Percentiles rank a stretch among this genome's conserved stretches.
Conservation (phyloP, 805 yeast species). For the Komagataella populi region DNA sequence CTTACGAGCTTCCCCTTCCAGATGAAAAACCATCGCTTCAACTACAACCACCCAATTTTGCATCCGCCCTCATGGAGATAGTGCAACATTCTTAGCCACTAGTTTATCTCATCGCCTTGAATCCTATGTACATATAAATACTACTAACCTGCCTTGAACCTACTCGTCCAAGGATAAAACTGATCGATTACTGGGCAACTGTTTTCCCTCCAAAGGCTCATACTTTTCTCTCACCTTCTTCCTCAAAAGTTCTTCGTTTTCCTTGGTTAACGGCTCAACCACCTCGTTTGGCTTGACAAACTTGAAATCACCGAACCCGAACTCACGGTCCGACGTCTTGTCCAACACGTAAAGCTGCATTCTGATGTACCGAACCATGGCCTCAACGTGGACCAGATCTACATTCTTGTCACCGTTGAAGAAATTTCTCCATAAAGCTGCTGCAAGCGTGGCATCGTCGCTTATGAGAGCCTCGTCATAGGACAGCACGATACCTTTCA, state of each 20-base stretch:
- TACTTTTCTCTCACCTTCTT: constrained; percentile 37
- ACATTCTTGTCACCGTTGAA: constrained; percentile 75
- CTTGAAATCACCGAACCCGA: constrained; percentile 79
- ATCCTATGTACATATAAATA: background rate
- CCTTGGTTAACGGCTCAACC: constrained; percentile 55
- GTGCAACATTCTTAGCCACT: background rate
- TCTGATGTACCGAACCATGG: constrained; percentile 80
- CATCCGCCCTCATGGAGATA: background rate
- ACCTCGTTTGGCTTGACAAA: constrained; percentile 76
- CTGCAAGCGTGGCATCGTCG: constrained; percentile 66
- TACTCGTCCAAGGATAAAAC: constrained; percentile 33
- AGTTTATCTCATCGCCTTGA: background rate
- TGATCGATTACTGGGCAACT: constrained; percentile 50
- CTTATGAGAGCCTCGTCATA: constrained; percentile 86
- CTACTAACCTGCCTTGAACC: background rate
- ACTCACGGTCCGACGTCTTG: constrained; percentile 80
- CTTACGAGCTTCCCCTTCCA: background rate
- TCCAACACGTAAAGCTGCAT: constrained; percentile 80
- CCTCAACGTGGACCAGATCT: constrained; percentile 76
- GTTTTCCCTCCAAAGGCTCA: constrained; percentile 30
- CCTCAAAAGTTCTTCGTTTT: constrained; percentile 45
- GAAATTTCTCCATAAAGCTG: constrained; percentile 81
- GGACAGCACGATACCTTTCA: constrained; percentile 78
- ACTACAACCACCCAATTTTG: background rate
- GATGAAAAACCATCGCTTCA: background rate